A percentile compares a stretch with the other conserved stretches of the same genome.
Evolutionary conservation across 176 grass and related monocot species (phyloP).

Genomic region (Eragrostis curvula): DNA sequence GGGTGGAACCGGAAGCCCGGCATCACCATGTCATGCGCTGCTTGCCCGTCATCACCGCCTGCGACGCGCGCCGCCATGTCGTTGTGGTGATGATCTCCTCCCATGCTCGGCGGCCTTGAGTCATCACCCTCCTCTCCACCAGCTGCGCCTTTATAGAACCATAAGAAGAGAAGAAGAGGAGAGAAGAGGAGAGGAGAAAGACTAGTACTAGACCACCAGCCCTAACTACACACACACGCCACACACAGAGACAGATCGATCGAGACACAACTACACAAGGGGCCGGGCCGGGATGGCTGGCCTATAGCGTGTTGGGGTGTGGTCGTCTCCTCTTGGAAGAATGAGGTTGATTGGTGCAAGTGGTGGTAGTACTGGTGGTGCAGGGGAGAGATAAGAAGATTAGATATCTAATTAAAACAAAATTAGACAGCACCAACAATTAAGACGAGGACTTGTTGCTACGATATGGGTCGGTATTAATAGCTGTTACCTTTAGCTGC

Average conservation of each 20-base stretch:
- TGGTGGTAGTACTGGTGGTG: slow-evolving; percentile 38
- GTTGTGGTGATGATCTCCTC: slow-evolving; percentile 22
- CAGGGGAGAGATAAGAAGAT: slow-evolving; percentile 5
- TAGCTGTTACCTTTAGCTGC: slow-evolving; percentile 51
- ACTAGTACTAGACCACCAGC: slow-evolving; percentile 37
- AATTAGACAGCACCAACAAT: slow-evolving; percentile 36
- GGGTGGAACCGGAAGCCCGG: slow-evolving; percentile 99
- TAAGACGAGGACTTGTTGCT: slow-evolving; percentile 41
- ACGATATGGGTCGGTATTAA: slow-evolving; percentile 38
- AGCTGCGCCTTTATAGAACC: slow-evolving; percentile 50
- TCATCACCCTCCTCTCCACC: slow-evolving; percentile 39
- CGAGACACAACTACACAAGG: slow-evolving; percentile 18
- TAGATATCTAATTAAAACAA: slow-evolving; percentile 43
- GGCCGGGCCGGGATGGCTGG: neutral
- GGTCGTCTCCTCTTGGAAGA: slow-evolving; percentile 4
- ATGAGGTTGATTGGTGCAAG: slow-evolving; percentile 54
- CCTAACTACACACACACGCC: slow-evolving; percentile 54
- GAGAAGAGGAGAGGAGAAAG: neutral
- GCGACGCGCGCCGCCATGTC: slow-evolving; percentile 27
- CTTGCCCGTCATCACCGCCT: slow-evolving; percentile 45
- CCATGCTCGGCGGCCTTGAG: slow-evolving; percentile 51
- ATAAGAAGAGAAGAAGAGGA: neutral
- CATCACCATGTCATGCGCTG: slow-evolving; percentile 84
- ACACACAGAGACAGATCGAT: slow-evolving; percentile 34
- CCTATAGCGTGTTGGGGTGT: slow-evolving; percentile 11